These are phyloP conservation scores for Zostera marina DNA, from an alignment of 116 monocot genomes.

Conservation along the genomic window DNA sequence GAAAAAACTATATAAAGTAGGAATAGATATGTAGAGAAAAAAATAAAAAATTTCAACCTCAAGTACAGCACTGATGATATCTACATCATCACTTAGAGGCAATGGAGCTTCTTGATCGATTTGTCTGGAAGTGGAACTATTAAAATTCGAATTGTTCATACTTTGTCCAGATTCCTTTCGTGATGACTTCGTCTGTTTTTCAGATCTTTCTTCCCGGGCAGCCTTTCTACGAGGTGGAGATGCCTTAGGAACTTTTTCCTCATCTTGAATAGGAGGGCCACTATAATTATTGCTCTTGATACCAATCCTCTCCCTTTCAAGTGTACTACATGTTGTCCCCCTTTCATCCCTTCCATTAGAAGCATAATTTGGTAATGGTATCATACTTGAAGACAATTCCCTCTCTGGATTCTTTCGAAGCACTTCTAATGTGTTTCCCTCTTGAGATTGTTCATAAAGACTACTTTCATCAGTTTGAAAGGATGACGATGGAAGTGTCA, in stretches of 20 bases:
- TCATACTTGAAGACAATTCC: constrained; percentile 12
- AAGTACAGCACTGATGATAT: constrained; percentile 76
- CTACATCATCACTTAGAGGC: constrained; percentile 28
- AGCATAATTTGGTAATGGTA: constrained; percentile 16
- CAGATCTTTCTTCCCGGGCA: constrained; percentile 50
- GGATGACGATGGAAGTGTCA: constrained; percentile 28
- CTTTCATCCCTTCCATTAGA: constrained; percentile 46
- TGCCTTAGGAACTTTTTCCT: constrained; percentile 58
- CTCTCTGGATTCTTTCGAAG: constrained; percentile 29
- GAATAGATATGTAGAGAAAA: too few species aligned
- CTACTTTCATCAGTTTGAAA: constrained; percentile 31
- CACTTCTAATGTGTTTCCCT: constrained; percentile 27
- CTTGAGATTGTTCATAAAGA: constrained; percentile 26
- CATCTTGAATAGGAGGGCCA: constrained; percentile 30
- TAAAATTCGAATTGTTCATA: constrained; percentile 16
- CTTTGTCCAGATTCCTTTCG: constrained; percentile 30
- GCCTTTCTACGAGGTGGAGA: constrained; percentile 70
- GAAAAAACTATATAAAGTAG: too few species aligned
- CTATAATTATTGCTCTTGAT: constrained; percentile 18
- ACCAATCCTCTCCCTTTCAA: constrained; percentile 34
- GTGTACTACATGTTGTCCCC: constrained; percentile 8
- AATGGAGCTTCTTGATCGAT: constrained; percentile 36
- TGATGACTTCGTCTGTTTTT: constrained; percentile 37
- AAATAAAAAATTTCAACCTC: constrained; percentile 79
- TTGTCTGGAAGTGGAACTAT: constrained; percentile 17